These are phyloP conservation scores for Lepiota subincarnata DNA, from an alignment of 768 basidiomycete species.

Conservation along the genomic window DNA sequence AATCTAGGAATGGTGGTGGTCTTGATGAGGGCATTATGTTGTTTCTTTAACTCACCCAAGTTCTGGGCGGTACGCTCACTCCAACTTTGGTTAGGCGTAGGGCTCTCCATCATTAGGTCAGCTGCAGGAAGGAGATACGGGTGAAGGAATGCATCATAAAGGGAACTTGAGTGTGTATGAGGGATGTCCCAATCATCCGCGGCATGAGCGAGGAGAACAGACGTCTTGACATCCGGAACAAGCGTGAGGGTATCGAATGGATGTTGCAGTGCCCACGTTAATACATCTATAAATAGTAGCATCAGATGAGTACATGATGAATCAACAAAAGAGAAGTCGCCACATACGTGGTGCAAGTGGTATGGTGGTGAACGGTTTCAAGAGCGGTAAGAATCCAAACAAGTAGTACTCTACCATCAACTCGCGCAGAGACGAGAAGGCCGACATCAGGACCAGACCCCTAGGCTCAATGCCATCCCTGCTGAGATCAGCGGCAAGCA, in stretches of 20 bases:
- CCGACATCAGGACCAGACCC: constrained; percentile 29
- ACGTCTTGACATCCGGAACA: constrained; percentile 56
- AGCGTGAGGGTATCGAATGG: constrained; percentile 61
- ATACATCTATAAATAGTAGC: constrained; percentile 34
- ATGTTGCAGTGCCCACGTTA: constrained; percentile 51
- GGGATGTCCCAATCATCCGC: constrained; percentile 74
- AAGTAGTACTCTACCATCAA: constrained; percentile 67
- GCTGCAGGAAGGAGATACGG: constrained; percentile 45
- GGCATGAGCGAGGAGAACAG: constrained; percentile 68
- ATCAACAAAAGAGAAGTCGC: background rate
- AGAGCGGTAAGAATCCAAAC: constrained; percentile 60
- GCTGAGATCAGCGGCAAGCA: constrained; percentile 44
- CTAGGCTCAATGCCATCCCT: constrained; percentile 36
- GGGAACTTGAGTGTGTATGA: constrained; percentile 56
- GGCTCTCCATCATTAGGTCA: constrained; percentile 34
- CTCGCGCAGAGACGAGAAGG: constrained; percentile 54
- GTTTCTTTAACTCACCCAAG: constrained; percentile 26
- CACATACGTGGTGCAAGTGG: constrained; percentile 62
- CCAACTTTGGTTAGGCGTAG: constrained; percentile 36
- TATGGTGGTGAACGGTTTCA: constrained; percentile 64
- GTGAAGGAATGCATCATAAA: constrained; percentile 66
- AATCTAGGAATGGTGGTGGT: constrained; percentile 37
- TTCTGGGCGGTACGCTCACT: constrained; percentile 33
- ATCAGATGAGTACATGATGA: constrained; percentile 1
- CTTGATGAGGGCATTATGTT: constrained; percentile 37